Conservation (phyloP, 371 early-diverging fungal genomes). For the Fennellomyces sp. region DNA sequence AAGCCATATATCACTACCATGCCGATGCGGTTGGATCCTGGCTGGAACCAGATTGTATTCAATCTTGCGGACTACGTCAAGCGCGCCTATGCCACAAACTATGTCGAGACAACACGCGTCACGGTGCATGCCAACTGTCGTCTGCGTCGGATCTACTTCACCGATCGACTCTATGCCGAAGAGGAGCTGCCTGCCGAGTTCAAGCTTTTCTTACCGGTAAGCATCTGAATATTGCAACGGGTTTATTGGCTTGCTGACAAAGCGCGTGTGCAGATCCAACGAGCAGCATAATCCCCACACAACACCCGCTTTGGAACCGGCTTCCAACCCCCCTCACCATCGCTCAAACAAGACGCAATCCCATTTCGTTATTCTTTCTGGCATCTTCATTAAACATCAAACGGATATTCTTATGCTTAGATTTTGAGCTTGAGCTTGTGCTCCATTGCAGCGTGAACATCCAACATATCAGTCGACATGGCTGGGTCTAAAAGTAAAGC, state of each 20-base stretch:
- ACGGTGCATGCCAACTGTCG: conserved; percentile 93
- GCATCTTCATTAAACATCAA: background rate
- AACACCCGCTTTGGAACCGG: background rate
- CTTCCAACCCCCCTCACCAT: background rate
- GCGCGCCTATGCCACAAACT: conserved; percentile 88
- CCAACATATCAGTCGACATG: conserved; percentile 63
- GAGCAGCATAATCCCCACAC: background rate
- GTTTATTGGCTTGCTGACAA: background rate
- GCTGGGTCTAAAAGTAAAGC: conserved; percentile 58
- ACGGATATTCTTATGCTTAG: conserved; percentile 11
- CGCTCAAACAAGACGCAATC: no score
- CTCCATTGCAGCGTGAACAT: conserved; percentile 72
- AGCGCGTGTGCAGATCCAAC: background rate
- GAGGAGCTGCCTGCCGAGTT: conserved; percentile 94
- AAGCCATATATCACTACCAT: conserved; percentile 89
- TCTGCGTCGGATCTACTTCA: conserved; percentile 88
- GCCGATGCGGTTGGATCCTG: conserved; percentile 94
- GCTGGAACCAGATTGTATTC: conserved; percentile 95
- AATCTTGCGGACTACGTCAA: conserved; percentile 87
- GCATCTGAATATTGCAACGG: background rate
- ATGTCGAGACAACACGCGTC: conserved; percentile 86
- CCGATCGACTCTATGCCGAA: conserved; percentile 88
- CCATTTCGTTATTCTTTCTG: no score
- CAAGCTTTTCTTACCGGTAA: conserved; percentile 82
- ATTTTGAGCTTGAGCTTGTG: conserved; percentile 48